Percentiles rank a stretch among this genome's conserved stretches.
phyloP scores from a whole-genome alignment of 805 yeast species.

The Wickerhamomyces strasburgensis region DNA sequence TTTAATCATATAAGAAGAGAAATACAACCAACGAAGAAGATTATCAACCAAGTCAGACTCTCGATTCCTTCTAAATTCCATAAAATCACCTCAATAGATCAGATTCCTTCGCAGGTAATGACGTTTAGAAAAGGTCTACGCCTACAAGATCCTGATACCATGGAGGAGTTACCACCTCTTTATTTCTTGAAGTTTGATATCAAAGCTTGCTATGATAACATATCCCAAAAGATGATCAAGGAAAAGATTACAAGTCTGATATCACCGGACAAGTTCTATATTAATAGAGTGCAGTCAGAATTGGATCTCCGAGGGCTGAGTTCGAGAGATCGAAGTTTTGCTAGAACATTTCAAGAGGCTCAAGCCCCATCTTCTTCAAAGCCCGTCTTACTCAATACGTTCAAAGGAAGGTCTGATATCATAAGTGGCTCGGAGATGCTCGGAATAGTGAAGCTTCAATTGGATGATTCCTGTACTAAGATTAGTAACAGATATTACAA shows the following conservation, averaged over 20 bases:
- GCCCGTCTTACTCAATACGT: neutral
- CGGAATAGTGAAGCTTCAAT: conserved; percentile 43
- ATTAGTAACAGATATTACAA: conserved; percentile 33
- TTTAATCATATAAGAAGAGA: conserved; percentile 31
- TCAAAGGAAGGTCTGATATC: conserved; percentile 12
- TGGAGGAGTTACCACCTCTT: conserved; percentile 38
- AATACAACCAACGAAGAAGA: conserved; percentile 39
- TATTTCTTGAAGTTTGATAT: conserved; percentile 71
- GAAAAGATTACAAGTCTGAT: conserved; percentile 30
- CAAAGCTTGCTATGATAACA: conserved; percentile 68
- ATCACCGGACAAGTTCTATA: conserved; percentile 16
- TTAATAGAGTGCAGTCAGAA: neutral
- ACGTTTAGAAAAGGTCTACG: no score
- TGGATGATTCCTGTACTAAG: conserved; percentile 44
- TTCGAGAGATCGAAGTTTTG: no score
- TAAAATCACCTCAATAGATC: conserved; percentile 38
- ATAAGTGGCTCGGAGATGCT: conserved; percentile 42
- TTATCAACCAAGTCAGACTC: conserved; percentile 31
- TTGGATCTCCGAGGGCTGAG: neutral
- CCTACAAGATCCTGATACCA: no score
- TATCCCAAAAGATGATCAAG: conserved; percentile 44
- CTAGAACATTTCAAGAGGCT: no score
- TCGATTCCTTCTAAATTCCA: conserved; percentile 25
- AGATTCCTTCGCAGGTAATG: conserved; percentile 37
- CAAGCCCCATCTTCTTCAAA: neutral